Evolutionary conservation across 2,329 filamentous ascomycete genomes (phyloP).

Genomic region (Trichophaea hybrida): DNA sequence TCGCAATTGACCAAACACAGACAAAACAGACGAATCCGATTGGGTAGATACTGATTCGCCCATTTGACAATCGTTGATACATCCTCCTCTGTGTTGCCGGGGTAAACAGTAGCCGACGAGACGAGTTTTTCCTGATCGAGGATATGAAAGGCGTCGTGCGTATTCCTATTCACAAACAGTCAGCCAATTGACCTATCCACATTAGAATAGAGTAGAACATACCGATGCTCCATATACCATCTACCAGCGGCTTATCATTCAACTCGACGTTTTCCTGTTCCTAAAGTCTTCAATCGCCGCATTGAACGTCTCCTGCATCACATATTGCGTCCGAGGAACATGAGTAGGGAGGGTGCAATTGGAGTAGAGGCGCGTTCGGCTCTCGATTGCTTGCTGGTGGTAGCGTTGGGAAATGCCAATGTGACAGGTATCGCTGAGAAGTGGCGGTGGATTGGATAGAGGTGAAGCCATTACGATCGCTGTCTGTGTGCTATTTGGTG

Average conservation of each 20-base stretch:
- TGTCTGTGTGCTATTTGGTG: too few species aligned
- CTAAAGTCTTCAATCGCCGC: slow-evolving; percentile 31
- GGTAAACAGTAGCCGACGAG: slow-evolving; percentile 35
- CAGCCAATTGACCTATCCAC: neutral
- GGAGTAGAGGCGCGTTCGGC: slow-evolving; percentile 31
- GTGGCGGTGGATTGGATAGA: neutral
- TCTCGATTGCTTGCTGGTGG: slow-evolving; percentile 31
- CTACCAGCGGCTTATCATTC: slow-evolving; percentile 33
- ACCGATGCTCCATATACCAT: slow-evolving; percentile 32
- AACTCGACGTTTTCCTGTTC: slow-evolving; percentile 32
- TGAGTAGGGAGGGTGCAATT: slow-evolving; percentile 29
- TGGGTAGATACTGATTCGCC: slow-evolving; percentile 38
- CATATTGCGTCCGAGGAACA: slow-evolving; percentile 26
- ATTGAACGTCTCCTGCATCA: slow-evolving; percentile 31
- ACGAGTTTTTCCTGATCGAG: slow-evolving; percentile 35
- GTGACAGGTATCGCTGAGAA: slow-evolving; percentile 28
- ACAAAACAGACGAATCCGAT: slow-evolving; percentile 26
- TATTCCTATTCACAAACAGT: slow-evolving; percentile 27
- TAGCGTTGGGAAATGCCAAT: slow-evolving; percentile 33
- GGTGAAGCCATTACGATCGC: neutral
- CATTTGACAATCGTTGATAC: slow-evolving; percentile 37
- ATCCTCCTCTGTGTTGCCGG: slow-evolving; percentile 34
- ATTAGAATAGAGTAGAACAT: slow-evolving; percentile 8
- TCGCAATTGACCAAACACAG: neutral
- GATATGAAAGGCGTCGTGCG: slow-evolving; percentile 35